Evolutionary conservation across 2,329 filamentous ascomycete species (phyloP).

Genomic region (Alternaria brassicae): DNA sequence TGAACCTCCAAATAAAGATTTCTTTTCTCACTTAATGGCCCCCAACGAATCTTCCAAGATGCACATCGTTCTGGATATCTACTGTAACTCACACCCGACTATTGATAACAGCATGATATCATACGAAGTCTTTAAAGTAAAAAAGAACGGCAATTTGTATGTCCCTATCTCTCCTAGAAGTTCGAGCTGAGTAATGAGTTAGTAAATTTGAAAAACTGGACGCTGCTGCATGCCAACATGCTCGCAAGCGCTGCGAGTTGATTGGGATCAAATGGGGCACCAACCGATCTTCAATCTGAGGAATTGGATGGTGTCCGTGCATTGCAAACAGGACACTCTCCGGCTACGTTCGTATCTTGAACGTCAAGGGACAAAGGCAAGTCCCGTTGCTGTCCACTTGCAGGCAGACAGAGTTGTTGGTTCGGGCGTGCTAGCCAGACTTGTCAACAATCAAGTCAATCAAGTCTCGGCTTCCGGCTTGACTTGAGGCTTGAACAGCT

Average conservation of each 20-base stretch:
- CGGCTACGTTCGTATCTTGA: neutral
- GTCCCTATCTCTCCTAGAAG: neutral
- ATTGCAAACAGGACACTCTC: neutral
- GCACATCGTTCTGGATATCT: constrained; percentile 40
- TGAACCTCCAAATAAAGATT: constrained; percentile 6
- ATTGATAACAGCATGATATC: constrained; percentile 31
- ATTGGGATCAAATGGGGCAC: neutral
- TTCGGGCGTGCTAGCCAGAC: constrained; percentile 1
- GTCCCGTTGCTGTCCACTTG: constrained; percentile 9
- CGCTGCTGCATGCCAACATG: neutral
- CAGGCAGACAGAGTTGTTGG: constrained; percentile 8
- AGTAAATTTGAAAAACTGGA: neutral
- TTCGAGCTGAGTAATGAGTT: neutral
- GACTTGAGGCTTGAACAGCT: neutral
- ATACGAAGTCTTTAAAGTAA: constrained; percentile 26
- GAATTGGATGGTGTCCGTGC: neutral
- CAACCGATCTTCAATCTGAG: neutral
- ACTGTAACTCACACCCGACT: constrained; percentile 36
- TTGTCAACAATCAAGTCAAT: neutral
- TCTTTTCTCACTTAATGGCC: constrained; percentile 18
- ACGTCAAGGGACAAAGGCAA: constrained; percentile 7
- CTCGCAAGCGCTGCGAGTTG: neutral
- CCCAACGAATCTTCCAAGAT: constrained; percentile 26
- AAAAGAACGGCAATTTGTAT: constrained; percentile 17
- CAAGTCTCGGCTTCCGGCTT: neutral